Evolutionary conservation across 2,329 filamentous ascomycete species (phyloP), one percentile per base, ranked within the genome.

Genomic region (Boeremia lycopersici): DNA sequence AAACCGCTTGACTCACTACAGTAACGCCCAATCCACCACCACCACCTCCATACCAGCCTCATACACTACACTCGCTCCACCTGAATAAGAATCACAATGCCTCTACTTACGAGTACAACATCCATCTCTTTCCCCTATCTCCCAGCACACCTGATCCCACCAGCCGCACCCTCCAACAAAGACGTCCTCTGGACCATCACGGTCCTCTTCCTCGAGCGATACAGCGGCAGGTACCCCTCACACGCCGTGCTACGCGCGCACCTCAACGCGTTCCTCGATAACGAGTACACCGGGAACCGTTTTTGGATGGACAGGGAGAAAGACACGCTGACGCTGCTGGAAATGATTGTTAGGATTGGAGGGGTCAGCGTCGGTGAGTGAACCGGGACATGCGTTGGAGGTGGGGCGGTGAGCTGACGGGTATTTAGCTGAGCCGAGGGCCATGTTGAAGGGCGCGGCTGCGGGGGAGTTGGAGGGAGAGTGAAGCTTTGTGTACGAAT

Each of bases 191-290:
- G 15, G 10, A 51, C 40, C 4, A 10, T 51, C 13, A n/a, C 41
- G 3, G 9, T 44, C 2, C 33, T 26, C 25, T 45, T 51, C 28
- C 40, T 51, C 13, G 17, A 19, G 5, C 25, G 29, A 10, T 28
- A 51, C 34, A 44, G 41, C 11, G 34, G 48, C 26, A 44, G 35
- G 9, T 51, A 51, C 28, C 25, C 8, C 17, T 39, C 48, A 2
- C 41, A 29, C 28, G 3, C 6, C 12, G 48, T 5, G 13, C 10
- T 51, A 33, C 40, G 41, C n/a, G 13, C 13, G 34, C 13, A 17
- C 26, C 3, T 51, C 28, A 13, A 26, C 2, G 11, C 6, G 7
- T 51, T 25, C 10, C 34, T 51, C 7, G 26, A 39, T 26, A 44
- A 31, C 9, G 28, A 51, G 17, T 40, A 39, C 9, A 7, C 7